Base-by-base conservation (phyloP, 2,329 filamentous ascomycete species). In the Daldinia sp. region DNA sequence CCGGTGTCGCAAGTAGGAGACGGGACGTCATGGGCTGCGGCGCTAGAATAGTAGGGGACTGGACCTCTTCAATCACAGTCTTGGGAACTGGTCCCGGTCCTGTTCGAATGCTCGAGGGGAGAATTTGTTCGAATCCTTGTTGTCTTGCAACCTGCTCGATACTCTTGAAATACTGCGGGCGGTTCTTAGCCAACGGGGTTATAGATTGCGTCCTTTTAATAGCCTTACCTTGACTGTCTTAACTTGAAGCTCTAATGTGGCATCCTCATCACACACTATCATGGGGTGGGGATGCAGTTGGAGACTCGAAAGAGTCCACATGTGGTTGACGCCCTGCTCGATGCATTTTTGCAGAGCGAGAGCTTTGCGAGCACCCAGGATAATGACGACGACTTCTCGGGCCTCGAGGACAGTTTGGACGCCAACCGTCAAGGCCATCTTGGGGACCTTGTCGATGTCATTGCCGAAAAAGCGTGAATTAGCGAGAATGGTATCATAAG, bases 381-480 rank as follows among this genome's bases (percentile, higher is more conserved):
- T 93, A 74, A 97, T 93, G 73, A 94, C 90, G 30, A 96, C 89
- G 9, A 97, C 92, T 80, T 96, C 93, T 60, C 90, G 84, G 2
- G 93, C 90, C 78, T 95, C 92, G 72, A 96, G 85, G 42, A 96
- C 90, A 1, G 93, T 97, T 79, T 93, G 90, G 33, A 97, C 92
- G 48, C 93, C 93, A 10, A 97, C 93, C 0, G 93, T 97, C 79
- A 96, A 82, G 12, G 93, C 93, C 88, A 93, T 93, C 75, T 88
- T 89, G 1, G 93, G 93, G 39, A 97, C 93, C 77, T 90, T 87
- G 68, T 83, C 83, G 61, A 94, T 78, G 74, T 96, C 90, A 70
- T 93, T 90, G 72, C 83, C 89, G 78, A 97, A 97, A 85, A 96
- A 96, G 68, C 93, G 86, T 18, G 91, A 93, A 81, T 97, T 97